Evolutionary conservation across 164 flowering plant genomes (phyloP), one percentile per base, ranked within the genome.

Genomic region (Vitis riparia): DNA sequence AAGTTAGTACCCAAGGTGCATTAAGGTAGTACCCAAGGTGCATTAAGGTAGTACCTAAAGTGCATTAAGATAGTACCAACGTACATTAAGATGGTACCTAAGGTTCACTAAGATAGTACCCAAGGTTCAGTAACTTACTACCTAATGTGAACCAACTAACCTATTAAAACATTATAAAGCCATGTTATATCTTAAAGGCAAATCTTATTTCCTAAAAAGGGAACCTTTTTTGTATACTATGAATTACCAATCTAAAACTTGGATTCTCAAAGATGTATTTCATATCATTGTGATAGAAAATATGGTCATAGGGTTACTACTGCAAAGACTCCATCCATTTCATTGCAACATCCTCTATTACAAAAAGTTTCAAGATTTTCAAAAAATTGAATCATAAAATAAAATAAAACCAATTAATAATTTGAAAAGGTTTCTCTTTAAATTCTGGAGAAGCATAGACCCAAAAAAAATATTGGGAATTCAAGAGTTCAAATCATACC

Each of bases 181-280:
- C 27, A 23, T 23, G 27, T 0, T 1, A 23, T 23, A 23, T 23
- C 2, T 23, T 1, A 78, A 82, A 78, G 80, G 80, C 81, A 79
- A 78, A 83, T 76, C 81, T 78, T 73, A 75, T 84, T 84, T 71
- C 83, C 77, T 79, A 67, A 81, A 79, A 83, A 81, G 72, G 78
- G 78, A 76, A 78, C 75, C 76, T 74, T 79, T 82, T 77, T 62
- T 59, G 57, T 75, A 81, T 77, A 70, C 83, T 68, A 71, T 62
- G 70, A 72, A 79, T 81, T 72, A 77, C 80, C 78, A 76, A 77
- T 71, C 73, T 67, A 79, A 82, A 76, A 75, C 70, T 65, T 77
- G 73, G 72, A 76, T 74, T 67, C 73, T 75, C 73, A 80, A 76
- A 66, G 70, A 56, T 59, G 71, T 76, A 74, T 71, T 74, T 50